phyloP scores from a whole-genome alignment of 2,329 filamentous ascomycete species.

The Septoria linicola region DNA sequence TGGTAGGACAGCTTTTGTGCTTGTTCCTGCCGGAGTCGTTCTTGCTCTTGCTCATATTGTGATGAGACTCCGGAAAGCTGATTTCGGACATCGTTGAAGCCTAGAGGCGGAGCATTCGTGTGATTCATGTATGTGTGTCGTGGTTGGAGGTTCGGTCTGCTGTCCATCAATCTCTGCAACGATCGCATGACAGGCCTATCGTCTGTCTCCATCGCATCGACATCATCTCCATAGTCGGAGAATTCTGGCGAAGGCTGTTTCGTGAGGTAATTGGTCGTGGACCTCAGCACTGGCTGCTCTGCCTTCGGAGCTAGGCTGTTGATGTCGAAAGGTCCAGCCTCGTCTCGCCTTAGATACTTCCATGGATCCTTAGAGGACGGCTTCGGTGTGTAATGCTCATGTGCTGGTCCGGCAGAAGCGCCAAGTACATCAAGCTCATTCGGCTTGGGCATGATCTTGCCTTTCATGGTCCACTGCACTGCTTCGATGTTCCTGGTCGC shows the following conservation, averaged over 20 bases:
- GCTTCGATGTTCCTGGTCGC: slow-evolving; percentile 30
- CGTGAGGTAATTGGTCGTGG: slow-evolving; percentile 19
- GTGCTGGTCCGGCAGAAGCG: slow-evolving; percentile 29
- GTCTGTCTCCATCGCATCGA: slow-evolving; percentile 72
- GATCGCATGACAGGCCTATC: slow-evolving; percentile 41
- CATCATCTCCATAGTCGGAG: slow-evolving; percentile 30
- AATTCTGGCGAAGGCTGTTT: slow-evolving; percentile 31
- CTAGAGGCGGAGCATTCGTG: slow-evolving; percentile 19
- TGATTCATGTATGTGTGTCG: slow-evolving; percentile 18
- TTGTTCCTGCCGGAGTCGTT: slow-evolving; percentile 21
- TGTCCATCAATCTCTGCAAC: slow-evolving; percentile 20
- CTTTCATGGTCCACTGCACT: slow-evolving; percentile 33
- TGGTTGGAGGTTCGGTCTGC: slow-evolving; percentile 25
- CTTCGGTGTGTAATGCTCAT: slow-evolving; percentile 27
- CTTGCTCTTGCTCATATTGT: slow-evolving; percentile 23
- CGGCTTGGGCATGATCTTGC: slow-evolving; percentile 38
- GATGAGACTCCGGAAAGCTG: slow-evolving; percentile 32
- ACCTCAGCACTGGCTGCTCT: slow-evolving; percentile 19
- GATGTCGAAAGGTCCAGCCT: slow-evolving; percentile 39
- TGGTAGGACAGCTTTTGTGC: slow-evolving; percentile 26
- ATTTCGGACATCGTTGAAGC: slow-evolving; percentile 20
- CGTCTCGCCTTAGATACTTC: slow-evolving; percentile 29
- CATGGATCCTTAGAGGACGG: slow-evolving; percentile 32
- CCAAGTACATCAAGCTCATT: slow-evolving; percentile 33
- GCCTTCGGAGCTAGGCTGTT: slow-evolving; percentile 34